A percentile compares a stretch with the other conserved stretches of the same genome.
Conservation (phyloP, 345 rosid genomes). For the Lumnitzera racemosa region DNA sequence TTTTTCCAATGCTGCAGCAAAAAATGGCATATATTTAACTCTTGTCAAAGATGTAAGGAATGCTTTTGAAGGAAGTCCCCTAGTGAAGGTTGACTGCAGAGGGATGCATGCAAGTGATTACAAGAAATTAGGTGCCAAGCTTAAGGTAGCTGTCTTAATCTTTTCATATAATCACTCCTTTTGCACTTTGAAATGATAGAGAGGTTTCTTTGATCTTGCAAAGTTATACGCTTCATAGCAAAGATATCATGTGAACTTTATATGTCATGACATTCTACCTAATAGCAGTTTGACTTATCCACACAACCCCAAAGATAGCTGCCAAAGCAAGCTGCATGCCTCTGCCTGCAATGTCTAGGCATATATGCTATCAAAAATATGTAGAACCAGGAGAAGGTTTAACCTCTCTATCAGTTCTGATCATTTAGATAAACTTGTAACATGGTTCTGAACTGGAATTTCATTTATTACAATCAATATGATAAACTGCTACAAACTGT, state of each 20-base stretch:
- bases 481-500: too few relatives aligned
- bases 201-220: background rate
- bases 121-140: conserved; percentile 93
- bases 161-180: background rate
- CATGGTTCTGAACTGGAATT: too few relatives aligned
- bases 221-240: background rate
- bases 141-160: conserved; percentile 39
- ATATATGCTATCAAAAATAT: too few relatives aligned
- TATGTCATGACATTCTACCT: background rate
- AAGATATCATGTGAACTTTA: background rate
- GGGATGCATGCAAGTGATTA: conserved; percentile 83
- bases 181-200: background rate
- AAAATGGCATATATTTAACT: conserved; percentile 75
- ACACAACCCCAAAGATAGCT: too few relatives aligned
- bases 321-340: too few relatives aligned
- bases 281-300: too few relatives aligned
- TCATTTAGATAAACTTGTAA: too few relatives aligned
- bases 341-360: too few relatives aligned
- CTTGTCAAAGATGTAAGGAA: conserved; percentile 70
- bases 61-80: conserved; percentile 79
- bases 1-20: conserved; percentile 41
- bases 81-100: conserved; percentile 76
- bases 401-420: too few relatives aligned
- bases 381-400: too few relatives aligned
- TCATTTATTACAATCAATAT: too few relatives aligned